A percentile compares a stretch with the other conserved stretches of the same genome.
Evolutionary conservation across 1,284 basidiomycete species (phyloP).

Genomic region (Cryptococcus depauperatus): DNA sequence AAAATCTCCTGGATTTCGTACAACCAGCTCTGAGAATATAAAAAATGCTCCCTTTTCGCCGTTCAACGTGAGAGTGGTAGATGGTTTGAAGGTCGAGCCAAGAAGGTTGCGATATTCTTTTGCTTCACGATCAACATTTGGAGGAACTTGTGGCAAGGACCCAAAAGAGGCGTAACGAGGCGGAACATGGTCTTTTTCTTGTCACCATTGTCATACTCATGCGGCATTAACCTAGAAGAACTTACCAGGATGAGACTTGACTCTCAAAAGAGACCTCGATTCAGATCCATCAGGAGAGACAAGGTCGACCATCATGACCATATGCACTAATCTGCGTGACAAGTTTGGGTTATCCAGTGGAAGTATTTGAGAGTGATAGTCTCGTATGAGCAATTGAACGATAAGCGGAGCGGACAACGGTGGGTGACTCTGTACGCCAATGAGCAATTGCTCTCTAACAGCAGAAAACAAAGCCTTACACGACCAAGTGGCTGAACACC

Average conservation of each 20-base stretch:
- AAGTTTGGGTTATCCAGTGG: too few relatives aligned
- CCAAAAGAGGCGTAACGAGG: too few relatives aligned
- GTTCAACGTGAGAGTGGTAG: background rate
- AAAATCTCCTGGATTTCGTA: slow-evolving; percentile 8
- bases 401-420: slow-evolving; percentile 9
- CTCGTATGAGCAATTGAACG: slow-evolving; percentile 6
- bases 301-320: slow-evolving; percentile 11
- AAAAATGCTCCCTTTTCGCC: slow-evolving; percentile 9
- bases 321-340: slow-evolving; percentile 8
- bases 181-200: too few relatives aligned
- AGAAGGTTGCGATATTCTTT: slow-evolving; percentile 11
- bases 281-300: slow-evolving; percentile 8
- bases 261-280: background rate
- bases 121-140: background rate
- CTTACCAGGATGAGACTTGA: background rate
- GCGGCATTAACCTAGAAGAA: too few relatives aligned
- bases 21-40: slow-evolving; percentile 10
- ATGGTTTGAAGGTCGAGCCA: slow-evolving; percentile 5
- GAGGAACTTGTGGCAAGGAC: too few relatives aligned
- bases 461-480: slow-evolving; percentile 1
- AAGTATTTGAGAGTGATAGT: too few relatives aligned
- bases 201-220: too few relatives aligned
- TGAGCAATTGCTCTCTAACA: background rate
- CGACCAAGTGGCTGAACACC: slow-evolving; percentile 4
- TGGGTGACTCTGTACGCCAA: slow-evolving; percentile 3